Evolutionary conservation across 345 rosid genomes (phyloP).

Genomic region (Brassica nigra): DNA sequence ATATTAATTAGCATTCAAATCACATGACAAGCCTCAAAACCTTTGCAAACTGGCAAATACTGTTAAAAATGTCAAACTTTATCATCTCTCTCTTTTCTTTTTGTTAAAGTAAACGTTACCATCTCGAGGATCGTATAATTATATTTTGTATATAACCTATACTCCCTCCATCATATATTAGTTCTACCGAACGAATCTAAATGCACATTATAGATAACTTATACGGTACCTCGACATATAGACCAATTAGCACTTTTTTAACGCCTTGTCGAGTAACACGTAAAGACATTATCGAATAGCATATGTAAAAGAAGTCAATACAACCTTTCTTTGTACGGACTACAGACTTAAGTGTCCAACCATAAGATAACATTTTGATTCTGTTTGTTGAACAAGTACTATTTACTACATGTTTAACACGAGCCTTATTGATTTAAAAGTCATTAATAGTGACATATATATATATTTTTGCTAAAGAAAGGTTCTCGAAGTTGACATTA

Average conservation of each 20-base stretch:
- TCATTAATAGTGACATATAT: not conserved
- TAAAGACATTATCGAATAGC: not conserved
- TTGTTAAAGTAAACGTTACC: not conserved
- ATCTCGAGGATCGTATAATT: not conserved
- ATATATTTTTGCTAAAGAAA: not conserved
- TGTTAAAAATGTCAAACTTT: not conserved
- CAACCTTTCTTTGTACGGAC: not conserved
- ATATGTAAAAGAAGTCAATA: not conserved
- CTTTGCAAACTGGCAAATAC: not conserved
- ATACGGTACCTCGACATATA: not conserved
- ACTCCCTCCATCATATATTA: not conserved
- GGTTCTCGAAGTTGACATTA: not conserved
- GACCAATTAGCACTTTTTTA: not conserved
- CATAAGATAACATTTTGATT: not conserved
- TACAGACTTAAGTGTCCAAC: not conserved
- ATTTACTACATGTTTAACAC: not conserved
- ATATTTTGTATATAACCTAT: not conserved
- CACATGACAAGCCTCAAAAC: not conserved
- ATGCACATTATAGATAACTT: not conserved
- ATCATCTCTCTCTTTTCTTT: not conserved
- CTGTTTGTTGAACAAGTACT: not conserved
- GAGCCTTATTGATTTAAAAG: not conserved
- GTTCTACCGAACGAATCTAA: not conserved
- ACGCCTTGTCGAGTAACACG: not conserved
- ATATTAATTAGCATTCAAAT: not conserved